These are phyloP conservation scores for Neopestalotiopsis rosae DNA, from an alignment of 2,329 filamentous ascomycete genomes.

Conservation along the genomic window DNA sequence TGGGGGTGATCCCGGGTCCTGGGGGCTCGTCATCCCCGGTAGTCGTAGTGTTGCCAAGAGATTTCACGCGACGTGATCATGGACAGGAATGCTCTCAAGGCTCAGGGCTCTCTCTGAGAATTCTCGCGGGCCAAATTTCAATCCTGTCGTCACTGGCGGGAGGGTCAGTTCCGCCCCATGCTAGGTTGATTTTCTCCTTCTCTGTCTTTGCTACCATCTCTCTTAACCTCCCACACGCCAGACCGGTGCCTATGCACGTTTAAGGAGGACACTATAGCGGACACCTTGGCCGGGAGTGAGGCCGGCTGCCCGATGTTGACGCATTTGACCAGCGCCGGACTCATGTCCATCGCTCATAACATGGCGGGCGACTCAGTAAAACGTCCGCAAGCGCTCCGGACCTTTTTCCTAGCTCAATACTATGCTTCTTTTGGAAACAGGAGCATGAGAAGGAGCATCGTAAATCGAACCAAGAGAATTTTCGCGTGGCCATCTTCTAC, in stretches of 20 bases:
- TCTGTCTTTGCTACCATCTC: not conserved
- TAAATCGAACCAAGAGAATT: not conserved
- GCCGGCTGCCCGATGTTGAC: not conserved
- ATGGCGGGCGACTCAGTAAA: not conserved
- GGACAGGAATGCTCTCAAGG: not conserved
- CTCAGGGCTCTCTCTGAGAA: not conserved
- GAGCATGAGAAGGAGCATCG: not conserved
- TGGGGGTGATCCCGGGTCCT: not conserved
- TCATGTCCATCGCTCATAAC: not conserved
- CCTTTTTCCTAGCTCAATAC: not conserved
- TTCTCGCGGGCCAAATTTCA: no score
- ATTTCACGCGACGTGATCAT: not conserved
- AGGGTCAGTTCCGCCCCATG: not conserved
- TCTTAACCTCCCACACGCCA: not conserved
- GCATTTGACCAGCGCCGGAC: not conserved
- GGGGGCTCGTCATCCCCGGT: not conserved
- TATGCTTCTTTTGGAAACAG: not conserved
- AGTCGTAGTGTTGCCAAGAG: not conserved
- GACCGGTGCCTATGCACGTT: not conserved
- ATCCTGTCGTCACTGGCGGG: not conserved
- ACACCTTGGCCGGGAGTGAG: not conserved
- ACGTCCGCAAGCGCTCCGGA: not conserved
- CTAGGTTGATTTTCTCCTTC: not conserved
- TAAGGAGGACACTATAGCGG: not conserved
- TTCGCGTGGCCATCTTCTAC: not conserved